A percentile compares a stretch with the other conserved stretches of the same genome.
These are phyloP conservation scores for Neofusicoccum parvum DNA, from an alignment of 2,329 filamentous ascomycete species.

Conservation along the genomic window DNA sequence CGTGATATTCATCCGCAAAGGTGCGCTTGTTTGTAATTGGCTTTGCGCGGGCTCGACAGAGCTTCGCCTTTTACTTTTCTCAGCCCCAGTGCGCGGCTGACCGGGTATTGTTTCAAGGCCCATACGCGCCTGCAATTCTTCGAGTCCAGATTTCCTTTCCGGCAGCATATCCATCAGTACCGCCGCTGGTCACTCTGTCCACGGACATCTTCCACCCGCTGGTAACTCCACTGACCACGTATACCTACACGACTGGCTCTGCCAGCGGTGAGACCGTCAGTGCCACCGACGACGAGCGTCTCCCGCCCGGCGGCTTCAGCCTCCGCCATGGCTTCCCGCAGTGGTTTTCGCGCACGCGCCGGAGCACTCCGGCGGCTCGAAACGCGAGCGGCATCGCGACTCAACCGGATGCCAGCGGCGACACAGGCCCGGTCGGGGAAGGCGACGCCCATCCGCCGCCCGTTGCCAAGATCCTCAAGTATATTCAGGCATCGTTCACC, in stretches of 20 bases:
- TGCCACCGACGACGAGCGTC: constrained; percentile 77
- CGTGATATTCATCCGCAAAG: constrained; percentile 88
- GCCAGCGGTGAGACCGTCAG: constrained; percentile 77
- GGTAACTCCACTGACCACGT: constrained; percentile 89
- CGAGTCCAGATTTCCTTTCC: constrained; percentile 91
- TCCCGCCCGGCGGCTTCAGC: constrained; percentile 89
- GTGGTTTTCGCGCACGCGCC: constrained; percentile 68
- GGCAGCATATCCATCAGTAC: constrained; percentile 72
- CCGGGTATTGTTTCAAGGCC: constrained; percentile 58
- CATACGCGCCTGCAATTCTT: constrained; percentile 83
- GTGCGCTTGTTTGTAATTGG: constrained; percentile 49
- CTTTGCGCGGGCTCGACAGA: background rate
- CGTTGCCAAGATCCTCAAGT: constrained; percentile 67
- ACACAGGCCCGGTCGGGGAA: constrained; percentile 22
- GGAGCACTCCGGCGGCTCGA: constrained; percentile 26
- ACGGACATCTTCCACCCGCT: constrained; percentile 96
- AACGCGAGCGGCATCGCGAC: constrained; percentile 31
- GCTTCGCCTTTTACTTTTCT: background rate
- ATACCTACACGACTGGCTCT: constrained; percentile 79
- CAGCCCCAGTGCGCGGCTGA: constrained; percentile 15
- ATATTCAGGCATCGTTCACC: constrained; percentile 81
- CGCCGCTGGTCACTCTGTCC: constrained; percentile 83
- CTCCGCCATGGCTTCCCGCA: constrained; percentile 85
- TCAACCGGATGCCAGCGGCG: constrained; percentile 6
- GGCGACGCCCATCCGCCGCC: constrained; percentile 22